These are phyloP conservation scores for Fusarium keratoplasticum DNA, from an alignment of 2,329 filamentous ascomycete genomes.

Conservation along the genomic window DNA sequence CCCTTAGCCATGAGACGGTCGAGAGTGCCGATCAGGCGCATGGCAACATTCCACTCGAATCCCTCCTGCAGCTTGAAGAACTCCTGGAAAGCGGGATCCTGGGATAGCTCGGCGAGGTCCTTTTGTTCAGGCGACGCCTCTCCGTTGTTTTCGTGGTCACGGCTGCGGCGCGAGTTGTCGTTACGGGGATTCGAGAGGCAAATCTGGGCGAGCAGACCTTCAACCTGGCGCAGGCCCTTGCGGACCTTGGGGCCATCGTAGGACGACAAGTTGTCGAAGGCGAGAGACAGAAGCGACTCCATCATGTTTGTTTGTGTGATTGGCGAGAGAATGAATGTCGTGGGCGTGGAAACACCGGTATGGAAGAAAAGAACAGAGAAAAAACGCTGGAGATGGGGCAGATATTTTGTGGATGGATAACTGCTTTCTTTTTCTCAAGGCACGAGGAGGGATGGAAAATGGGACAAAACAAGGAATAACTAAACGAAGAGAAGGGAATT, in stretches of 20 bases:
- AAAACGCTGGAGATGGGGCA: constrained; percentile 17
- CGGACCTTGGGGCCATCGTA: constrained; percentile 90
- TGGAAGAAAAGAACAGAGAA: constrained; percentile 29
- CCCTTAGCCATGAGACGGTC: constrained; percentile 88
- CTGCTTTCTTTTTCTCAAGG: background rate
- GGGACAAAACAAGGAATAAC: constrained; percentile 20
- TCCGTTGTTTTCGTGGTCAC: constrained; percentile 47
- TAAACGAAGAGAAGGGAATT: constrained; percentile 20
- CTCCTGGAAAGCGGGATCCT: constrained; percentile 91
- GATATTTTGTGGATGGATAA: constrained; percentile 1
- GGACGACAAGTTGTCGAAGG: constrained; percentile 96
- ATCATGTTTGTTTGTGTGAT: constrained; percentile 60
- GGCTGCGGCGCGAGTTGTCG: constrained; percentile 31
- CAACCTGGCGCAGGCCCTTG: constrained; percentile 93
- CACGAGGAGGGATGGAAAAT: constrained; percentile 8
- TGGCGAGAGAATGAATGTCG: constrained; percentile 8
- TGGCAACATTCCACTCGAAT: constrained; percentile 97
- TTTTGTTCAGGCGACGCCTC: constrained; percentile 62
- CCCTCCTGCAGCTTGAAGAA: constrained; percentile 98
- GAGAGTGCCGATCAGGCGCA: constrained; percentile 85
- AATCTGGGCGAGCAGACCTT: constrained; percentile 93
- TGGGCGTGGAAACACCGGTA: constrained; percentile 2
- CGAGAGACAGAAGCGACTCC: constrained; percentile 91
- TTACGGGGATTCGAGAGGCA: constrained; percentile 72
- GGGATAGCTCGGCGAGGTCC: constrained; percentile 75